Conservation (phyloP, 176 grass and related monocot species). For the Hsuehochloa calcarea region DNA sequence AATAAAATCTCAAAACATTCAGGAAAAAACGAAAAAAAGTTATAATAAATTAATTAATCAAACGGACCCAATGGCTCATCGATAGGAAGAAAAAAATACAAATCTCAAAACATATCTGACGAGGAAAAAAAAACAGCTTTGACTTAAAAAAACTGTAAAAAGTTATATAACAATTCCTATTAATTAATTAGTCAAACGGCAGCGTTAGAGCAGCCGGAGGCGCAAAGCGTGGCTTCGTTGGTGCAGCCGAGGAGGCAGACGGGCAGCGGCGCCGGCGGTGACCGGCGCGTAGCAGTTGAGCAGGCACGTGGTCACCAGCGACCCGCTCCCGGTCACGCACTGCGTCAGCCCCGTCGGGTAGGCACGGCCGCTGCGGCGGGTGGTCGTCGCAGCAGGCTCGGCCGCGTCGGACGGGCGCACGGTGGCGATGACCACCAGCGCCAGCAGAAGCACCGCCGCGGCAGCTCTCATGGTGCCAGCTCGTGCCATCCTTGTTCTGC, state of each 20-base stretch:
- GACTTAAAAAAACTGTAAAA: no score
- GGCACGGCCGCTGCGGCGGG: neutral
- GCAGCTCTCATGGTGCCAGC: neutral
- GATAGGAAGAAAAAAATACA: no score
- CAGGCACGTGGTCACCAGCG: neutral
- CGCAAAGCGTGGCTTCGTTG: slow-evolving; percentile 20
- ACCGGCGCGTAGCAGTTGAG: slow-evolving; percentile 18
- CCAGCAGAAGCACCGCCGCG: slow-evolving; percentile 29
- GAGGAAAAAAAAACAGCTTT: no score
- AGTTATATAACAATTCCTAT: no score
- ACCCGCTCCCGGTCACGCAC: slow-evolving; percentile 25
- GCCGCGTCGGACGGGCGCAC: neutral
- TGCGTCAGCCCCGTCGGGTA: slow-evolving; percentile 14
- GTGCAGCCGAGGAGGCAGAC: slow-evolving; percentile 43
- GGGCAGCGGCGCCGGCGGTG: neutral
- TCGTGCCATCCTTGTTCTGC: neutral
- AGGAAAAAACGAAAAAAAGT: no score
- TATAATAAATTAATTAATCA: no score
- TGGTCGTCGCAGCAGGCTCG: neutral
- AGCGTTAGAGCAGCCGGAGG: slow-evolving; percentile 6
- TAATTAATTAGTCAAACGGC: neutral
- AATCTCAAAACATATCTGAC: no score
- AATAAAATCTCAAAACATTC: no score
- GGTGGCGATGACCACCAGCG: neutral
- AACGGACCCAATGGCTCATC: no score